Percentiles rank a stretch among this genome's conserved stretches.
Conservation (phyloP, 768 basidiomycete species). For the Dacryopinax spathularia region DNA sequence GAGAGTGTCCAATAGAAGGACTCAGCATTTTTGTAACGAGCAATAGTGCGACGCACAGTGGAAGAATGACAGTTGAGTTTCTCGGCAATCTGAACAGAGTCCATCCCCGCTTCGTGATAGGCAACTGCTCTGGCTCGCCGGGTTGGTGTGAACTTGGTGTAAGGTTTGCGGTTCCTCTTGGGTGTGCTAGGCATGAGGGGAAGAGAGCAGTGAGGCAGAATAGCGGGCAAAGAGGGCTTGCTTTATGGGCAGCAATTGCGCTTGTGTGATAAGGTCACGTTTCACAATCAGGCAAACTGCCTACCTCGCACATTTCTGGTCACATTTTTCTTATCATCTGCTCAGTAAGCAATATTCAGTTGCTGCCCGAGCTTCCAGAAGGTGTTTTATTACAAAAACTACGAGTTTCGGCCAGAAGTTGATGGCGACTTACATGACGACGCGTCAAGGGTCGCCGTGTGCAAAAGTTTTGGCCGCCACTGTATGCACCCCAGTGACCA, state of each 20-base stretch:
- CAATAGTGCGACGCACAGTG: background rate
- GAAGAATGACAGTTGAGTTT: background rate
- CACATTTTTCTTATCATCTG: background rate
- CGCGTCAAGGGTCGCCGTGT: background rate
- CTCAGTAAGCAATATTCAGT: background rate
- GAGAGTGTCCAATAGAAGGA: background rate
- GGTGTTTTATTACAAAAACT: background rate
- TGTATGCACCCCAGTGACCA: background rate
- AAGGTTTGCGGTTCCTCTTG: background rate
- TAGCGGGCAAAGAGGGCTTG: background rate
- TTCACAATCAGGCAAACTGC: background rate
- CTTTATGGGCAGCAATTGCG: background rate
- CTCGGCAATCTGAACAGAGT: background rate
- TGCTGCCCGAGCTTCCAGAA: background rate
- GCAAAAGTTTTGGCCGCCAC: background rate
- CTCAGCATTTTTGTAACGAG: background rate
- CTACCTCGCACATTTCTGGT: background rate
- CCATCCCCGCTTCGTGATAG: background rate
- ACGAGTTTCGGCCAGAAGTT: background rate
- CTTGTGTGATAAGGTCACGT: background rate
- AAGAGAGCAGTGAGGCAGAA: background rate
- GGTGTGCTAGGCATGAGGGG: background rate
- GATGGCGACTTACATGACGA: background rate
- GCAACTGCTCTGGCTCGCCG: background rate
- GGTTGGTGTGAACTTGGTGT: background rate